These are phyloP conservation scores for Auxenochlorella pyrenoidosa DNA, from an alignment of 139 green algal species.

Conservation along the genomic window DNA sequence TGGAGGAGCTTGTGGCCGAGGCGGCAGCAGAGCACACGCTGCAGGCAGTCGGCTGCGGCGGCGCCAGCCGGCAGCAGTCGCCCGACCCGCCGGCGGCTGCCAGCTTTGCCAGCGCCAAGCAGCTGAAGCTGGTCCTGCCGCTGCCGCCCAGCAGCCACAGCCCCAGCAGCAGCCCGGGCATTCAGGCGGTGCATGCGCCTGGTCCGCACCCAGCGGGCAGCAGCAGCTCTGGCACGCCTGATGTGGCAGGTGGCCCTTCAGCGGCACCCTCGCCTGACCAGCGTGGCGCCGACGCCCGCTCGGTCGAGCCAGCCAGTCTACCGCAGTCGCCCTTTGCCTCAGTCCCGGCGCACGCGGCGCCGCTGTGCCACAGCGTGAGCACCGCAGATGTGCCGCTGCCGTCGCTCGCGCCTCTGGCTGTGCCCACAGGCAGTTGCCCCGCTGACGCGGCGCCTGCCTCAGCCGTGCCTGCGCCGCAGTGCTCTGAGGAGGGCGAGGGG, in stretches of 20 bases:
- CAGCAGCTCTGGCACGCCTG: neutral
- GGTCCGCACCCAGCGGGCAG: neutral
- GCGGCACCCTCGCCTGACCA: neutral
- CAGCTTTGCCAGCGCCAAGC: conserved; percentile 15
- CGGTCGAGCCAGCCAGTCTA: neutral
- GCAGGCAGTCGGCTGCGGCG: neutral
- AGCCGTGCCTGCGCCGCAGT: neutral
- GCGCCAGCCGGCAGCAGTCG: neutral
- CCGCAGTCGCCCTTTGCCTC: conserved; percentile 3
- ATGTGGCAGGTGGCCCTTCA: neutral
- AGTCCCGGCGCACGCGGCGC: neutral
- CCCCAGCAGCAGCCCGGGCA: conserved; percentile 31
- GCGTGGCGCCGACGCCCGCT: neutral
- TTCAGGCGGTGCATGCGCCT: conserved; percentile 23
- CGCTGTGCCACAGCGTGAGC: neutral
- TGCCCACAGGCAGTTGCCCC: neutral
- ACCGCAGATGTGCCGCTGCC: neutral
- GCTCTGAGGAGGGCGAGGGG: neutral
- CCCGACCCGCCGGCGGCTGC: neutral
- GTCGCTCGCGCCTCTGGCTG: neutral
- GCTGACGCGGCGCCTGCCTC: neutral
- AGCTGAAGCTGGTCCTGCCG: conserved; percentile 1
- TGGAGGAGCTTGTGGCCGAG: conserved; percentile 14
- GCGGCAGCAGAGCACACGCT: neutral
- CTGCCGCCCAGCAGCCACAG: neutral